Evolutionary conservation across 768 basidiomycete species (phyloP).

Genomic region (Suillus spraguei): DNA sequence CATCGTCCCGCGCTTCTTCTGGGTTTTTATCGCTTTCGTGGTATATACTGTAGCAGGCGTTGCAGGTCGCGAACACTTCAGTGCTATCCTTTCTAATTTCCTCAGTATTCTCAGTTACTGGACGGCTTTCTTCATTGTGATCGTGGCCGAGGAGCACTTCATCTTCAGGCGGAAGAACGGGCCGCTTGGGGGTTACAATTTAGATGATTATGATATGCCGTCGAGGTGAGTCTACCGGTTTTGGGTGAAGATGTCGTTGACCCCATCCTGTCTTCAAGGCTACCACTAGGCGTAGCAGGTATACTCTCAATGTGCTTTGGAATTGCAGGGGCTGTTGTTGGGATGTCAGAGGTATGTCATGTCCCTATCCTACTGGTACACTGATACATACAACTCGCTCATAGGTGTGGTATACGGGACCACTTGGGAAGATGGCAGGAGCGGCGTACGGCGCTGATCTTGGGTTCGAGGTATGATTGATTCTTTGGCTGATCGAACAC

Average conservation of each 20-base stretch:
- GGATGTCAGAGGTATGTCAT: constrained; percentile 47
- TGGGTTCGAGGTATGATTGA: constrained; percentile 49
- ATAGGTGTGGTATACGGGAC: constrained; percentile 53
- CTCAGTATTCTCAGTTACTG: constrained; percentile 47
- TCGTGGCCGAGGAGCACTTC: constrained; percentile 48
- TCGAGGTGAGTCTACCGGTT: constrained; percentile 29
- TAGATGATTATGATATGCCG: constrained; percentile 49
- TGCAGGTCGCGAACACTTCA: constrained; percentile 48
- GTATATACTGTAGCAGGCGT: constrained; percentile 43
- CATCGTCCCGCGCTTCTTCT: constrained; percentile 46
- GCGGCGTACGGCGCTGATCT: constrained; percentile 40
- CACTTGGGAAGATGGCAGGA: constrained; percentile 45
- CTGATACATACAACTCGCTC: neutral
- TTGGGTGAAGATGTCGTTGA: neutral
- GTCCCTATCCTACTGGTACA: neutral
- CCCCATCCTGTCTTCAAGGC: constrained; percentile 24
- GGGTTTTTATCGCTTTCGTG: constrained; percentile 44
- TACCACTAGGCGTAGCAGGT: constrained; percentile 52
- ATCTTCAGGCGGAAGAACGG: constrained; percentile 45
- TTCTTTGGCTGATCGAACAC: neutral
- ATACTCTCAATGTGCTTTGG: constrained; percentile 48
- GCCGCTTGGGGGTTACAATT: constrained; percentile 50
- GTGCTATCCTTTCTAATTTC: constrained; percentile 44
- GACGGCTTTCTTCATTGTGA: constrained; percentile 48
- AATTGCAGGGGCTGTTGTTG: constrained; percentile 49